Base-by-base conservation (phyloP, 805 yeast species). In the Starmerella asiatica region DNA sequence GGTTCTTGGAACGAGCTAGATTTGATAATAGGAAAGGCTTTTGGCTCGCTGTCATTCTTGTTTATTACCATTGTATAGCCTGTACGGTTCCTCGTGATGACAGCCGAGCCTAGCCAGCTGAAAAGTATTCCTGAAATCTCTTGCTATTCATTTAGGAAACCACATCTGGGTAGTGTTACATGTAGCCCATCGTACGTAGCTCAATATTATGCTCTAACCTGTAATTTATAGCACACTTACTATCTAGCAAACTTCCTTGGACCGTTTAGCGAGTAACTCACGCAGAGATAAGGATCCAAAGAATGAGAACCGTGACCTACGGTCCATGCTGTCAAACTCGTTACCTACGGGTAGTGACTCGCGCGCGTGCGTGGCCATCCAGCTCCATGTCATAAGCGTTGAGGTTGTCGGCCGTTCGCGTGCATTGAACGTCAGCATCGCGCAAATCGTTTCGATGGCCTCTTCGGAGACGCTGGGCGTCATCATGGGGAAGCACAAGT, bases 401-500 rank as follows among this genome's bases (percentile, higher is more conserved):
- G 76, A 75, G 33, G 85, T 65, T 2, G 77, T 64, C 34, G 95
- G 95, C 61, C 98, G 77, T 48, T 70, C 68, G 37, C 69, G 54
- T 4, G 97, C 96, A 49, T 82, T 75, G 29, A 79, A 69, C 21
- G 78, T 68, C 46, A 88, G 69, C 42, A 88, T 67, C 52, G 63
- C 64, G 18, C 30, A 23, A 43, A 88, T 83, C 44, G 86, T 67
- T 14, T 63, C 61, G 54, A 69, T 71, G 1, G 94, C 94, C 38
- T 76, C 84, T 5, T 64, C 59, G 2, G 93, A 76, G 26, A 82
- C 71, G 9, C 23, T 23, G n/a, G 37, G 38, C 12, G 5, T 68
- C 42, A 73, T 77, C 16, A 63, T 65, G 16, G 96, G 96, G 59
- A 85, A 88, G 29, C 61, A 59, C 56, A 77, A 84, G 43, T 85